These are phyloP conservation scores for Fusarium begoniae DNA, from an alignment of 2,329 filamentous ascomycete genomes.

Conservation along the genomic window DNA sequence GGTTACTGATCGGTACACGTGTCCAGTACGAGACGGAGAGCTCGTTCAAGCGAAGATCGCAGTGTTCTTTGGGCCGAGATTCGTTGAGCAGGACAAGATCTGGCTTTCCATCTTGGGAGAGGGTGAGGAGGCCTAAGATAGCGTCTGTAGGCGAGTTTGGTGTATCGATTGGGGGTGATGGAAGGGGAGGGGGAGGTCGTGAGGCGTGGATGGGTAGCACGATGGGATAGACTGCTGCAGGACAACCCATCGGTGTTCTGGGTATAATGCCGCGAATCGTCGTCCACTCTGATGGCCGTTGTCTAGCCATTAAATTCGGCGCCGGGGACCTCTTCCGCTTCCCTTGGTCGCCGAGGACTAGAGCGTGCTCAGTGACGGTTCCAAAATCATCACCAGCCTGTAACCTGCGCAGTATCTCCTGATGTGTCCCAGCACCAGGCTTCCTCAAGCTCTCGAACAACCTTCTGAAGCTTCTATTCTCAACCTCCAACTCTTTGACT, in stretches of 20 bases:
- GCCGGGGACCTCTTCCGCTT: neutral
- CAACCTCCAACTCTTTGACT: neutral
- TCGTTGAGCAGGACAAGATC: neutral
- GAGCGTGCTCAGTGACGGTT: accelerated
- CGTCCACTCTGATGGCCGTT: neutral
- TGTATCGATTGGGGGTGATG: neutral
- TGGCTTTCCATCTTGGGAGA: accelerated
- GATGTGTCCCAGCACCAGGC: accelerated
- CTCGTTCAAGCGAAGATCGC: neutral
- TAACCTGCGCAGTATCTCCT: neutral
- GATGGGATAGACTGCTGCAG: neutral
- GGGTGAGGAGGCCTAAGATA: neutral
- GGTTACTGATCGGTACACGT: neutral
- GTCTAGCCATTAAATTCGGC: neutral
- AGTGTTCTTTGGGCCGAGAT: neutral
- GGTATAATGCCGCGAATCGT: neutral
- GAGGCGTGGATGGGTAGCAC: neutral
- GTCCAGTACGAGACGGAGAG: neutral
- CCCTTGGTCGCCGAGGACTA: accelerated
- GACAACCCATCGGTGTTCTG: neutral
- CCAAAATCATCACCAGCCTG: neutral
- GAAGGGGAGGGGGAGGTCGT: too few species aligned
- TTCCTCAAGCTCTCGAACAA: neutral
- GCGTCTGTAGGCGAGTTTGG: neutral
- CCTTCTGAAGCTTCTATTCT: neutral